phyloP scores from a whole-genome alignment of 805 yeast species.

The Pichia phayaonensis region DNA sequence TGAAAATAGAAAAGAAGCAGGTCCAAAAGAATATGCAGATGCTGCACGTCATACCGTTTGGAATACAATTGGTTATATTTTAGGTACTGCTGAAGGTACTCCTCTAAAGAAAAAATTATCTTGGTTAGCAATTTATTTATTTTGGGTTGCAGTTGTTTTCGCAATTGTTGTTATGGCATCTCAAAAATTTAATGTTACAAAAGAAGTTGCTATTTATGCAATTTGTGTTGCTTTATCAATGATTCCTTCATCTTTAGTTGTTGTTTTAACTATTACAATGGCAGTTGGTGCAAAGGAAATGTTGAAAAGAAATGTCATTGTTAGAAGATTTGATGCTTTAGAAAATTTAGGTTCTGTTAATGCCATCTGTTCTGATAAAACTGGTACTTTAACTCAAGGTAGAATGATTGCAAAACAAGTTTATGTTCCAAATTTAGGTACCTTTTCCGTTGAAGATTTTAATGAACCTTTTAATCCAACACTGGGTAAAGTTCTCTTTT shows the following conservation, averaged over 20 bases:
- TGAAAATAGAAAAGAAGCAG: constrained; percentile 36
- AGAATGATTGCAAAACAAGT: constrained; percentile 66
- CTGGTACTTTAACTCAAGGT: constrained; percentile 78
- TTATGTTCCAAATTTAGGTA: constrained; percentile 62
- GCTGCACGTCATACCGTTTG: constrained; percentile 43
- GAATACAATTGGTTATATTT: constrained; percentile 55
- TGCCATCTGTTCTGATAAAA: constrained; percentile 76
- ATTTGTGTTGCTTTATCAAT: constrained; percentile 76
- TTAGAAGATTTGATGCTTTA: constrained; percentile 67
- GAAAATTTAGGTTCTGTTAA: constrained; percentile 76
- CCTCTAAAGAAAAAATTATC: constrained; percentile 74
- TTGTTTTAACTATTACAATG: constrained; percentile 79
- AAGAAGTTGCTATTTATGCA: constrained; percentile 81
- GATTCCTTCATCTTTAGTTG: constrained; percentile 77
- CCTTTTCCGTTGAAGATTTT: constrained; percentile 45
- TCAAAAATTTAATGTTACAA: constrained; percentile 64
- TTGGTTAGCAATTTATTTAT: constrained; percentile 65
- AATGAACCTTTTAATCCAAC: constrained; percentile 60
- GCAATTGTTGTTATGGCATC: constrained; percentile 86
- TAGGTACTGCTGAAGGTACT: constrained; percentile 74
- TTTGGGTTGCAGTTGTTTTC: constrained; percentile 71
- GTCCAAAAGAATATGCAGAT: constrained; percentile 37
- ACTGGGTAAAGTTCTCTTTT: constrained; percentile 38
- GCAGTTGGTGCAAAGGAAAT: constrained; percentile 73
- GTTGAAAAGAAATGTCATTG: constrained; percentile 63